These are phyloP conservation scores for Kuraishia molischiana DNA, from an alignment of 805 yeast genomes.

Conservation along the genomic window DNA sequence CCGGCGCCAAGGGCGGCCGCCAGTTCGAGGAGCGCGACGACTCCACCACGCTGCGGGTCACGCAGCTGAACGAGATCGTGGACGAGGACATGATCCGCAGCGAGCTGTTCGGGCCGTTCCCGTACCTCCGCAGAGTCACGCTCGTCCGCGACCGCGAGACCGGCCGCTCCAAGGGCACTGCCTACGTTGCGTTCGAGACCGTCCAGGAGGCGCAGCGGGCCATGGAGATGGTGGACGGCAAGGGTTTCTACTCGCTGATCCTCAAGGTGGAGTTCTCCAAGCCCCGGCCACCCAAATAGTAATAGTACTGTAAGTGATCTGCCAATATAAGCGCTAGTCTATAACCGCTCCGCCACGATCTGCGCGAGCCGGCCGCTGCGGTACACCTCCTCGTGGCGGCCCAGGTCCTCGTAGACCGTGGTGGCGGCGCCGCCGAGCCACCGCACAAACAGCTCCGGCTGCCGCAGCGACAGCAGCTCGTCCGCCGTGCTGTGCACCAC, in stretches of 20 bases:
- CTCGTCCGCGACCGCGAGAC: conserved; percentile 89
- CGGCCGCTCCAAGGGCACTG: conserved; percentile 91
- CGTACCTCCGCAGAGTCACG: conserved; percentile 63
- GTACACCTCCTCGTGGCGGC: conserved; percentile 1
- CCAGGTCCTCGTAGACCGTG: not conserved
- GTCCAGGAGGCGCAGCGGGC: conserved; percentile 69
- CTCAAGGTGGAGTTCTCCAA: conserved; percentile 55
- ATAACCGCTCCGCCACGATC: not conserved
- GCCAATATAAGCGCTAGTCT: no score
- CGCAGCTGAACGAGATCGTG: conserved; percentile 82
- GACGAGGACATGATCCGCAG: conserved; percentile 71
- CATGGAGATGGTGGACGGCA: conserved; percentile 68
- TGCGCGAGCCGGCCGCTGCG: not conserved
- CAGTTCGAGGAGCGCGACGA: conserved; percentile 65
- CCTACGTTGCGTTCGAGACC: conserved; percentile 76
- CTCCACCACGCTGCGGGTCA: conserved; percentile 76
- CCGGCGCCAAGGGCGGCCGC: conserved; percentile 26
- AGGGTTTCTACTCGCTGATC: conserved; percentile 87
- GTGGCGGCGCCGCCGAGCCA: conserved; percentile 16
- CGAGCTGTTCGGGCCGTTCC: conserved; percentile 62
- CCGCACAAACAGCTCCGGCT: conserved; percentile 29
- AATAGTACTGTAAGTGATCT: no score
- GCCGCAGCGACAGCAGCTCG: conserved; percentile 49
- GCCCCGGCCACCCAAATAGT: conserved; percentile 16
- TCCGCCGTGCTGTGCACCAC: conserved; percentile 57